Conservation (phyloP, 768 basidiomycete genomes). For the Trametes elegans region DNA sequence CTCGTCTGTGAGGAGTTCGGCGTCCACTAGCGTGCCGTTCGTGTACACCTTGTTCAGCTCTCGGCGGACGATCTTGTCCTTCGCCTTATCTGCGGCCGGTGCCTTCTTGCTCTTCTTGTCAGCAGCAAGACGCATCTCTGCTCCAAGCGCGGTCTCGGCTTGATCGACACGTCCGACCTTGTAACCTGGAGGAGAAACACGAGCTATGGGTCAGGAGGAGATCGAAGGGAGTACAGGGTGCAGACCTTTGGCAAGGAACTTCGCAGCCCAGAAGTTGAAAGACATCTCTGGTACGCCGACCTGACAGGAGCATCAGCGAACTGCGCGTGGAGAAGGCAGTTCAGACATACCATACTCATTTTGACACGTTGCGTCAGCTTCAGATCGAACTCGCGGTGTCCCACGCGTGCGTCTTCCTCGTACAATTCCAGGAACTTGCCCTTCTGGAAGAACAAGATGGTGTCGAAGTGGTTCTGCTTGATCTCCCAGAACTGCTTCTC, state of each 20-base stretch:
- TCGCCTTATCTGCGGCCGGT: slow-evolving; percentile 46
- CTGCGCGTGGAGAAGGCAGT: no score
- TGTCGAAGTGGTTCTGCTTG: slow-evolving; percentile 97
- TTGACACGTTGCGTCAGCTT: slow-evolving; percentile 92
- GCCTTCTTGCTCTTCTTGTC: slow-evolving; percentile 50
- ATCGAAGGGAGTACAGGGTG: neutral
- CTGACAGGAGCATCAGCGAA: slow-evolving; percentile 40
- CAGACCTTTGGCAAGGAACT: slow-evolving; percentile 78
- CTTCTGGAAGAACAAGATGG: slow-evolving; percentile 98
- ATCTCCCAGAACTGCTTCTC: slow-evolving; percentile 79
- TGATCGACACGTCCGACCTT: slow-evolving; percentile 98
- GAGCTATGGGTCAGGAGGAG: neutral
- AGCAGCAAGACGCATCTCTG: slow-evolving; percentile 89
- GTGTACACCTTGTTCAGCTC: slow-evolving; percentile 97
- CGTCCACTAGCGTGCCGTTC: slow-evolving; percentile 92
- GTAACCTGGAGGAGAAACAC: slow-evolving; percentile 55
- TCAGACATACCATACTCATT: slow-evolving; percentile 94
- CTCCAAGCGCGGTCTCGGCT: slow-evolving; percentile 93
- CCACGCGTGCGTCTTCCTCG: slow-evolving; percentile 91
- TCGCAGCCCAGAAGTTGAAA: slow-evolving; percentile 92
- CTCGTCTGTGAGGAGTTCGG: slow-evolving; percentile 84
- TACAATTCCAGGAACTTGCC: slow-evolving; percentile 95
- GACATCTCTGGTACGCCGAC: slow-evolving; percentile 94
- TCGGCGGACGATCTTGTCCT: slow-evolving; percentile 77
- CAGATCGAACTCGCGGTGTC: slow-evolving; percentile 92